A percentile compares a stretch with the other conserved stretches of the same genome.
phyloP scores from a whole-genome alignment of 768 basidiomycete genomes.

The Lactarius psammicola region DNA sequence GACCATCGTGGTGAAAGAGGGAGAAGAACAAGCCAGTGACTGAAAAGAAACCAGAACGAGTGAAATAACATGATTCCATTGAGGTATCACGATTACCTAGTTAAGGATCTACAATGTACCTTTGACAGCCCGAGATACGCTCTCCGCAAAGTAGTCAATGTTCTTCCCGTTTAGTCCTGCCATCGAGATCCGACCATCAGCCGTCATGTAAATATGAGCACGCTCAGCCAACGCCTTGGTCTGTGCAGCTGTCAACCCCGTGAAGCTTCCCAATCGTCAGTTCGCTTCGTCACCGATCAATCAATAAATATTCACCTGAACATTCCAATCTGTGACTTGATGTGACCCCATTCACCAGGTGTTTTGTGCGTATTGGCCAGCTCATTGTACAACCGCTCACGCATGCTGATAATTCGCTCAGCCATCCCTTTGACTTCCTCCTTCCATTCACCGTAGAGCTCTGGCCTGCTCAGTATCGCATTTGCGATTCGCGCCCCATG shows the following conservation, averaged over 20 bases:
- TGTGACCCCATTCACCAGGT: conserved; percentile 93
- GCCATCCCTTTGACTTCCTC: conserved; percentile 95
- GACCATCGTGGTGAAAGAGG: conserved; percentile 25
- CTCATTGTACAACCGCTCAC: conserved; percentile 75
- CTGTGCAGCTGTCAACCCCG: conserved; percentile 76
- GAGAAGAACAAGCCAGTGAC: conserved; percentile 11
- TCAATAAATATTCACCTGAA: conserved; percentile 62
- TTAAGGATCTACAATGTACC: conserved; percentile 55
- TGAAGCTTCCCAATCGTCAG: conserved; percentile 52
- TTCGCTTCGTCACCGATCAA: conserved; percentile 8
- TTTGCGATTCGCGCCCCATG: conserved; percentile 87
- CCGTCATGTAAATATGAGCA: conserved; percentile 93
- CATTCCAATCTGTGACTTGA: conserved; percentile 97
- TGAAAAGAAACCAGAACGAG: neutral
- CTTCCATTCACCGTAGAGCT: conserved; percentile 86
- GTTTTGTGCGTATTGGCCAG: conserved; percentile 79
- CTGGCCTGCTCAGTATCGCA: conserved; percentile 72
- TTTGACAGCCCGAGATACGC: conserved; percentile 79
- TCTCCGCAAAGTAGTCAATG: conserved; percentile 87
- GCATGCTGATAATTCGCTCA: conserved; percentile 89
- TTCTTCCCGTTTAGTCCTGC: conserved; percentile 83
- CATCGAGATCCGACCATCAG: conserved; percentile 92
- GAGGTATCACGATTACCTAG: conserved; percentile 12
- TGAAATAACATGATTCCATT: conserved; percentile 4
- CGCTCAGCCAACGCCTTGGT: conserved; percentile 82